These are phyloP conservation scores for Ilyonectria robusta DNA, from an alignment of 2,329 filamentous ascomycete species.

Conservation along the genomic window DNA sequence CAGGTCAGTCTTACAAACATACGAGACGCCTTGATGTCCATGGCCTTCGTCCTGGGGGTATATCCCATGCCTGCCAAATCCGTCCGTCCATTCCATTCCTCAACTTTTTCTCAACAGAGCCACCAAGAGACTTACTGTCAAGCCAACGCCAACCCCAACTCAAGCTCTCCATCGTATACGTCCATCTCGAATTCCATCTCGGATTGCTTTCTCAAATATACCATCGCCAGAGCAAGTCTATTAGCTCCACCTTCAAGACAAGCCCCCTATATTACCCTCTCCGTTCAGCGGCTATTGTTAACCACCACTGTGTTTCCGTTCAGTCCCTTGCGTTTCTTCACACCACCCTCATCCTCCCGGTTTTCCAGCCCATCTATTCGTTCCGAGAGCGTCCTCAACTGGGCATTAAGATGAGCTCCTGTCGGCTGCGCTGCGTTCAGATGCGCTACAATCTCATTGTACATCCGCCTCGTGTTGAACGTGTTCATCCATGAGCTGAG, in stretches of 20 bases:
- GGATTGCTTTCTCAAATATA: neutral
- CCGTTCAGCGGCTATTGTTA: slow-evolving; percentile 30
- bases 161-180: neutral
- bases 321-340: slow-evolving; percentile 42
- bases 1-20: neutral
- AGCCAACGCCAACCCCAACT: neutral
- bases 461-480: slow-evolving; percentile 60
- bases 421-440: slow-evolving; percentile 50
- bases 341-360: slow-evolving; percentile 21
- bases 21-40: neutral
- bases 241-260: neutral
- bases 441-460: slow-evolving; percentile 56
- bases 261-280: neutral
- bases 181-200: neutral
- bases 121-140: neutral
- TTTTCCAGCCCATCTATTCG: slow-evolving; percentile 43
- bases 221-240: neutral
- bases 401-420: slow-evolving; percentile 26
- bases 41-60: slow-evolving; percentile 6
- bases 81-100: neutral
- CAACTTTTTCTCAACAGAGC: neutral
- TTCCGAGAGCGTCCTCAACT: slow-evolving; percentile 37
- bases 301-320: slow-evolving; percentile 38
- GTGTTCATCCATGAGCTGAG: slow-evolving; percentile 66
- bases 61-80: neutral